Evolutionary conservation across 805 yeast genomes (phyloP).

Genomic region (Saturnispora quitensis): DNA sequence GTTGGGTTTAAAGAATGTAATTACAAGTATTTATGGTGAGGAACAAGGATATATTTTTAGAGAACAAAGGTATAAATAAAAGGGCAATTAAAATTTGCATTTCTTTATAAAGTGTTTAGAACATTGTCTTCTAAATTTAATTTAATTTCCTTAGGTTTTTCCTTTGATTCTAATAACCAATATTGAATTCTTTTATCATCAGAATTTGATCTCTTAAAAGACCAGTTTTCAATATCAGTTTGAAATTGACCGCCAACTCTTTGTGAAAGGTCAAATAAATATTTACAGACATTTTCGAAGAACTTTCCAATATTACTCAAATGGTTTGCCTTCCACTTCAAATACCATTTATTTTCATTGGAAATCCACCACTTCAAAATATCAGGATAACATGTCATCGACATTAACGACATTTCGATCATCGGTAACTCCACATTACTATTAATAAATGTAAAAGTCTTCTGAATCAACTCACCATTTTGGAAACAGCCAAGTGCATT

Average conservation of each 20-base stretch:
- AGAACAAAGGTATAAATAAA: conserved; percentile 11
- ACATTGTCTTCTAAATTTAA: conserved; percentile 4
- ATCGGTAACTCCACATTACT: conserved; percentile 46
- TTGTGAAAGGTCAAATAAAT: conserved; percentile 29
- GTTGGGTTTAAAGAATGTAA: conserved; percentile 41
- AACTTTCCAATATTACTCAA: conserved; percentile 23
- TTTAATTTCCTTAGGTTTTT: conserved; percentile 14
- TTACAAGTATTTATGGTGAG: conserved; percentile 41
- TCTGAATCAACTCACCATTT: conserved; percentile 37
- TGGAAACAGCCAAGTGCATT: conserved; percentile 44
- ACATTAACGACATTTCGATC: conserved; percentile 48
- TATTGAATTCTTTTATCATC: conserved; percentile 14
- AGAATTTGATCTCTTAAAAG: conserved; percentile 17
- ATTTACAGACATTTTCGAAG: conserved; percentile 35
- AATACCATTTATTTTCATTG: conserved; percentile 3
- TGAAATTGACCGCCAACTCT: conserved; percentile 8
- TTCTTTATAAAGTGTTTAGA: neutral
- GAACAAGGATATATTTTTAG: conserved; percentile 19
- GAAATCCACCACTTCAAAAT: conserved; percentile 43
- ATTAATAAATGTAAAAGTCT: conserved; percentile 47
- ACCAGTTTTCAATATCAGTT: conserved; percentile 15
- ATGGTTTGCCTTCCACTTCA: conserved; percentile 7
- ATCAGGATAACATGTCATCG: conserved; percentile 21
- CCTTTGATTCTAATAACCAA: conserved; percentile 16
- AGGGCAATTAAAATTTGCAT: neutral